phyloP scores from a whole-genome alignment of 1,139 yeast species.

The Debaryomyces robertsiae region DNA sequence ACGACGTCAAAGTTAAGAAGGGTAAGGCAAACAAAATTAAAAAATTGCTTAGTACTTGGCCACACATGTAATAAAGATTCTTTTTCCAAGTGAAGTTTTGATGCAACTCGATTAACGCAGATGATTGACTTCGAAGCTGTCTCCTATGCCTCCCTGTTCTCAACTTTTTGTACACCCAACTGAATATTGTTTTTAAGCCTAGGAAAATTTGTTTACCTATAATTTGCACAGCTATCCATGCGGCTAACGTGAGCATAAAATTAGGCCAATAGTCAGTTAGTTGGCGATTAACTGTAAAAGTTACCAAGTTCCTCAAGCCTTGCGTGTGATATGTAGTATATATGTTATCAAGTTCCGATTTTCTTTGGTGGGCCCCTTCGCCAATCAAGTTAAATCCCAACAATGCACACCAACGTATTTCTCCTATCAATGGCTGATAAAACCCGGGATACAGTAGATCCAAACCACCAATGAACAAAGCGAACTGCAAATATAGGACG shows the following conservation, averaged over 20 bases:
- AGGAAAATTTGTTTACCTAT: constrained; percentile 27
- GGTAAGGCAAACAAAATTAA: constrained; percentile 47
- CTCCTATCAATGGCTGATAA: constrained; percentile 55
- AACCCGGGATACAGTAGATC: constrained; percentile 65
- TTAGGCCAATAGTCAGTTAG: constrained; percentile 43
- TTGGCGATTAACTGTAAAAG: constrained; percentile 29
- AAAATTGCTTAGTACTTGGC: constrained; percentile 36
- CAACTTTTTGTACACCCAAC: constrained; percentile 17
- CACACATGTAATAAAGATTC: constrained; percentile 31
- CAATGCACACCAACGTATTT: constrained; percentile 40
- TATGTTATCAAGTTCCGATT: constrained; percentile 32
- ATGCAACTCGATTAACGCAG: background rate
- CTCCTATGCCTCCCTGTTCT: background rate
- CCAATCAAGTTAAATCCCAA: constrained; percentile 30
- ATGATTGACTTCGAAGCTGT: background rate
- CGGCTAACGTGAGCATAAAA: constrained; percentile 38
- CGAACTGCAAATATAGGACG: constrained; percentile 57
- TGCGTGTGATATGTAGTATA: constrained; percentile 36
- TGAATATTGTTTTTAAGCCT: constrained; percentile 18
- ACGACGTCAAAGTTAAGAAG: constrained; percentile 45
- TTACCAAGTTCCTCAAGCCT: constrained; percentile 36
- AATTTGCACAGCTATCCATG: constrained; percentile 32
- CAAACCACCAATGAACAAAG: constrained; percentile 58
- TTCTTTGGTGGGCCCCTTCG: constrained; percentile 5
- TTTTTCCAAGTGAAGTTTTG: constrained; percentile 21